Conservation (phyloP, 1,139 yeast genomes). For the Debaryomyces nepalensis region DNA sequence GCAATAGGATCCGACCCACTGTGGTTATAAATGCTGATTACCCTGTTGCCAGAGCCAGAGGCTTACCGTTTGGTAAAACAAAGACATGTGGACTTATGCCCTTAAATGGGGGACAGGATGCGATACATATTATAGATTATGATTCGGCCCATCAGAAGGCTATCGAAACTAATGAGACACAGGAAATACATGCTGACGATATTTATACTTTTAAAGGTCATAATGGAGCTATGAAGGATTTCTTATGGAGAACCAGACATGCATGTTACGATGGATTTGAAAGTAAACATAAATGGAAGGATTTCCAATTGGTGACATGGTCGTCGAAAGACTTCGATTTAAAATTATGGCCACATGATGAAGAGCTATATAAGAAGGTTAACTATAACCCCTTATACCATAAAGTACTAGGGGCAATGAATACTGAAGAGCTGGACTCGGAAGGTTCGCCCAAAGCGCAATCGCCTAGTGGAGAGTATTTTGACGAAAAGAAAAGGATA, state of each 20-base stretch:
- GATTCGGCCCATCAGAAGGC: constrained; percentile 51
- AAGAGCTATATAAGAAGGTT: constrained; percentile 60
- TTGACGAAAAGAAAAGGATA: constrained; percentile 13
- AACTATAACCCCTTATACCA: constrained; percentile 53
- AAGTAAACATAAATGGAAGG: constrained; percentile 64
- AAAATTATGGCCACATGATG: constrained; percentile 78
- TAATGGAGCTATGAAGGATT: constrained; percentile 81
- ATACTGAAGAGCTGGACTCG: constrained; percentile 26
- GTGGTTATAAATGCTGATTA: constrained; percentile 71
- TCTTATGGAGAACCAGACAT: constrained; percentile 77
- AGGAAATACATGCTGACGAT: constrained; percentile 42
- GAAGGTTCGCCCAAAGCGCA: constrained; percentile 15
- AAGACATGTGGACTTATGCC: constrained; percentile 83
- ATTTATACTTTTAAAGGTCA: constrained; percentile 77
- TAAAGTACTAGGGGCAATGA: constrained; percentile 28
- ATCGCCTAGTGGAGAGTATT: background rate
- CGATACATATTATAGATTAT: constrained; percentile 68
- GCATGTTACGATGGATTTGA: constrained; percentile 41
- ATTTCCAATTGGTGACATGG: constrained; percentile 92
- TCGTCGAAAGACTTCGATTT: constrained; percentile 80
- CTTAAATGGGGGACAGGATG: constrained; percentile 79
- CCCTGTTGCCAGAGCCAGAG: constrained; percentile 88
- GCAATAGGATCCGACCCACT: constrained; percentile 43
- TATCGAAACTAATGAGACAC: constrained; percentile 31
- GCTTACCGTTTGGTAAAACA: constrained; percentile 89